A percentile compares a stretch with the other conserved stretches of the same genome.
Conservation (phyloP, 371 early-diverging fungal species). For the Nosema muscidifuracis region DNA sequence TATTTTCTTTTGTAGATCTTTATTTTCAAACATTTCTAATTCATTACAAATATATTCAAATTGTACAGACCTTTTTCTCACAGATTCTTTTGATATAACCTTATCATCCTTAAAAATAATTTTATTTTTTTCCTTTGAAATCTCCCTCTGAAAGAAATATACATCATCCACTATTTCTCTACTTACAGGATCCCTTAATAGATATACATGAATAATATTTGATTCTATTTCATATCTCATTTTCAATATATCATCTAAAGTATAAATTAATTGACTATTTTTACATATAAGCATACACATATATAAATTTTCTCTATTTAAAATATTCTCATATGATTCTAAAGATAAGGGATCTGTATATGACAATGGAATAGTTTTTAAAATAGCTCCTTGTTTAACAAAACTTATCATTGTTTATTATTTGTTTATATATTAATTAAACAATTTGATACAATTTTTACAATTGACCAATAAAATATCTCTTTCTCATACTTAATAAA, state of each 20-base stretch:
- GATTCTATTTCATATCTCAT: not conserved
- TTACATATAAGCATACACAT: not conserved
- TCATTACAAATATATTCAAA: not conserved
- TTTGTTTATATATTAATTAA: too few relatives aligned
- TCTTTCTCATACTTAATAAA: too few relatives aligned
- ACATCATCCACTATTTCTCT: conserved; percentile 4
- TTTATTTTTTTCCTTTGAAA: not conserved
- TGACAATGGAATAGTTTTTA: too few relatives aligned
- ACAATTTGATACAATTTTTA: too few relatives aligned
- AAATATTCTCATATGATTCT: not conserved
- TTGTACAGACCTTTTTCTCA: not conserved
- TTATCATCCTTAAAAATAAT: not conserved
- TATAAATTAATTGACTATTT: not conserved
- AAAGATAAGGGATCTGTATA: not conserved
- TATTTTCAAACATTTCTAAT: not conserved
- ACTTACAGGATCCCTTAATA: not conserved
- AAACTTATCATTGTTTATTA: too few relatives aligned
- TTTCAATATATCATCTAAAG: not conserved
- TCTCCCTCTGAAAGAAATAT: not conserved
- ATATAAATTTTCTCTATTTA: not conserved
- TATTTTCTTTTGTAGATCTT: not conserved
- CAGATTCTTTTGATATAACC: not conserved
- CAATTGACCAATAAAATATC: too few relatives aligned
- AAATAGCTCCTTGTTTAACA: too few relatives aligned
- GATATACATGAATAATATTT: not conserved